Conservation (phyloP, 2,329 filamentous ascomycete species). For the Daldinia sp. region DNA sequence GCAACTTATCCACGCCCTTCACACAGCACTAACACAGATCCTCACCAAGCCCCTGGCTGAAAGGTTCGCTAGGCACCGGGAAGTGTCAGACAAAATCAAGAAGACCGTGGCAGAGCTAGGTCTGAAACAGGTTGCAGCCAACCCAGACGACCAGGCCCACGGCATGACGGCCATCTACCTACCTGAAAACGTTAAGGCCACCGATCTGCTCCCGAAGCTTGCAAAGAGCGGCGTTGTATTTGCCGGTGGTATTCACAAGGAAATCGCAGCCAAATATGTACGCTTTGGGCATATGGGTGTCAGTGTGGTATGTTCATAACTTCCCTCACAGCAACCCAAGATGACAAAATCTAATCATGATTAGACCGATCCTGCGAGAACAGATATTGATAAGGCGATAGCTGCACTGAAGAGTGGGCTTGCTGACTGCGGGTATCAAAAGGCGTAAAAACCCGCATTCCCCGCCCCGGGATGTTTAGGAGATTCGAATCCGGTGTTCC, state of each 20-base stretch:
- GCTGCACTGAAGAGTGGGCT: conserved; percentile 80
- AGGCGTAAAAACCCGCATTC: conserved; percentile 51
- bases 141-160: conserved; percentile 92
- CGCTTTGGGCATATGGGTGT: conserved; percentile 99
- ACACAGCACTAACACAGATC: conserved; percentile 90
- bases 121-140: conserved; percentile 85
- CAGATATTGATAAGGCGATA: conserved; percentile 87
- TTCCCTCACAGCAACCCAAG: conserved; percentile 6
- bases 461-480: neutral
- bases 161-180: conserved; percentile 99
- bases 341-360: conserved; percentile 41
- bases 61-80: conserved; percentile 84
- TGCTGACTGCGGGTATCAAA: conserved; percentile 76
- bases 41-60: conserved; percentile 82
- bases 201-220: conserved; percentile 87
- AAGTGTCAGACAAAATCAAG: conserved; percentile 87
- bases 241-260: conserved; percentile 94
- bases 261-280: conserved; percentile 93
- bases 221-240: conserved; percentile 91
- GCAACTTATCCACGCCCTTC: conserved; percentile 90
- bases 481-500: neutral
- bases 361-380: conserved; percentile 78
- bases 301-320: conserved; percentile 72
- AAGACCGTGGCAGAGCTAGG: conserved; percentile 83
- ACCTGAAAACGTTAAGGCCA: conserved; percentile 82